phyloP scores from a whole-genome alignment of 257 asterid species.

The Solanum stenotomum region DNA sequence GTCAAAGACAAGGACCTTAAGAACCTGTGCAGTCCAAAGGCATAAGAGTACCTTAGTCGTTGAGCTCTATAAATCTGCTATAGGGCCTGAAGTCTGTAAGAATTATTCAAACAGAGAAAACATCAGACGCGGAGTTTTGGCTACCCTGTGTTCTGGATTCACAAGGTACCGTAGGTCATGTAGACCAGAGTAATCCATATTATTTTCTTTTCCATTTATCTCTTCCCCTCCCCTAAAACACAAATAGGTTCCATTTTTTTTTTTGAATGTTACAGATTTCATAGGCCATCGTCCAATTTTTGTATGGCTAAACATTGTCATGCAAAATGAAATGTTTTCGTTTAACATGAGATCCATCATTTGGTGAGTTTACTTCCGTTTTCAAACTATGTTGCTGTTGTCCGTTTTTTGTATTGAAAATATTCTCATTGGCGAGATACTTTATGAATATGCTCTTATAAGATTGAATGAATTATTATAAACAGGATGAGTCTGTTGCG shows the following conservation, averaged over 20 bases:
- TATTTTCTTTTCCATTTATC: background rate
- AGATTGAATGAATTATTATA: background rate
- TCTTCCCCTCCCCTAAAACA: background rate
- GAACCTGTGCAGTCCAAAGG: slow-evolving; percentile 59
- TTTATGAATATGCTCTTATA: background rate
- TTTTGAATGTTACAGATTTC: background rate
- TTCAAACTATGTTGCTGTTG: background rate
- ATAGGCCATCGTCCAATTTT: background rate
- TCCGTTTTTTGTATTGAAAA: background rate
- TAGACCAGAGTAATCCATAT: background rate
- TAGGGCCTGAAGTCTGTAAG: background rate
- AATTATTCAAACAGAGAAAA: background rate
- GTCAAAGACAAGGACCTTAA: slow-evolving; percentile 59
- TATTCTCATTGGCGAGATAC: background rate
- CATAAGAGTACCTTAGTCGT: background rate
- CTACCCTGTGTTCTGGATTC: background rate
- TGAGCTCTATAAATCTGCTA: background rate
- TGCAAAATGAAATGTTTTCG: background rate
- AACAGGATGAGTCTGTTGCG: background rate
- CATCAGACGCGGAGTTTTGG: background rate
- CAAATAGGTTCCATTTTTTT: background rate
- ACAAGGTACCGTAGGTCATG: background rate
- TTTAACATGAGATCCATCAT: background rate
- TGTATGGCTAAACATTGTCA: background rate
- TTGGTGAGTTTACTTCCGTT: background rate